Evolutionary conservation across 78 protist genomes (phyloP), one percentile per base, ranked within the genome.

Genomic region (Goniomonas avonlea): DNA sequence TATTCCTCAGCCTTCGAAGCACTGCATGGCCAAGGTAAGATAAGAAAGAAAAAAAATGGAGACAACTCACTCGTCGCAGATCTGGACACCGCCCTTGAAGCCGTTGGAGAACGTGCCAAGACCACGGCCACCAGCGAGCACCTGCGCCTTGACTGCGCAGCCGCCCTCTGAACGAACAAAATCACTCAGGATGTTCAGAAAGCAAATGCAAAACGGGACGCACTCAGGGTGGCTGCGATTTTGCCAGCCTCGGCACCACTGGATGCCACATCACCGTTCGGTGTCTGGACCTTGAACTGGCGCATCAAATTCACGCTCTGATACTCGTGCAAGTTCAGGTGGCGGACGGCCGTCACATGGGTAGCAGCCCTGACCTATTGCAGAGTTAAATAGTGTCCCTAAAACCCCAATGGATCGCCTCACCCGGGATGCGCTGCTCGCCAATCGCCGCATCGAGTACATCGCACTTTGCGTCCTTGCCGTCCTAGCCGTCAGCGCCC

Each of bases 91-190:
- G 43, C 96, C 98, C 85, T 90, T 60, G 81, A 94, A 81, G 20
- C 97, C 96, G 27, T 47, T 86, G 31, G 61, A 81, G 83, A 96
- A 94, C 32, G 73, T 45, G 38, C 99, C 99, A 63, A 83, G 82
- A 9, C 99, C 99, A 23, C 99, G 89, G 40, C 99, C 98, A 25
- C 99, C 99, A 11, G 99, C 98, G 2, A 85, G 89, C 59, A 76
- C 55, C 85, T 94, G 97, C n/a, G 94, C 86, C 85, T 94, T 94
- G 71, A 94, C 34, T 40, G 21, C 74, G n/a, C 29, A 20, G 21
- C 32, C n/a, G n/a, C n/a, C n/a, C n/a, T n/a, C n/a, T n/a, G n/a
- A n/a, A n/a, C n/a, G n/a, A n/a, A n/a, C n/a, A n/a, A n/a, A n/a
- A n/a, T n/a, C n/a, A n/a, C n/a, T n/a, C n/a, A n/a, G n/a, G n/a